Conservation (phyloP, 2,329 filamentous ascomycete species). For the Clonostachys solani region DNA sequence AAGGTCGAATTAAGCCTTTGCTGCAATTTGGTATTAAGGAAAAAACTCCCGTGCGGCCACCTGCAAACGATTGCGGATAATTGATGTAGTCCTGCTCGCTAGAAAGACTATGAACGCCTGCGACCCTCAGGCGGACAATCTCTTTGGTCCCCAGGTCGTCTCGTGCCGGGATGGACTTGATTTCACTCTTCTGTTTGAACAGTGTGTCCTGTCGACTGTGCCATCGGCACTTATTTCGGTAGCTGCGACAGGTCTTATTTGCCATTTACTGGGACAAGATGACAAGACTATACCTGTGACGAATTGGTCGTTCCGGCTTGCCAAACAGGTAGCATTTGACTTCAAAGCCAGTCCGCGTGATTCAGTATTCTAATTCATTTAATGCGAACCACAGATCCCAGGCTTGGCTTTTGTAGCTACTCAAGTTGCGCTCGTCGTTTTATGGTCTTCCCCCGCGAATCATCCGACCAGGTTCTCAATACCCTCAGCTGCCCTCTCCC, state of each 20-base stretch:
- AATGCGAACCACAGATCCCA: no score
- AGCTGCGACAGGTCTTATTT: constrained; percentile 25
- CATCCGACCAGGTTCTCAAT: constrained; percentile 2
- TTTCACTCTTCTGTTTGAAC: neutral
- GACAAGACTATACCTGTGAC: constrained; percentile 4
- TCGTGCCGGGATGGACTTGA: neutral
- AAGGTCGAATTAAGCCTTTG: no score
- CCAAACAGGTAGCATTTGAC: neutral
- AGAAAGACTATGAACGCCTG: neutral
- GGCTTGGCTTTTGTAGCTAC: neutral
- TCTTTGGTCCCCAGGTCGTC: neutral
- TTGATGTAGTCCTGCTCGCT: no score
- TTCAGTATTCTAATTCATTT: no score
- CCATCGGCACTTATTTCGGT: constrained; percentile 9
- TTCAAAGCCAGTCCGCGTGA: no score
- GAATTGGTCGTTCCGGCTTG: neutral
- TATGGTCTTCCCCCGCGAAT: neutral
- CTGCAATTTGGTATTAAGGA: no score
- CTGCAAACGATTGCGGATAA: no score
- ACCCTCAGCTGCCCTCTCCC: constrained; percentile 4
- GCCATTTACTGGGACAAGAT: constrained; percentile 20
- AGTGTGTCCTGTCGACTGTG: neutral
- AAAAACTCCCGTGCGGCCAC: no score
- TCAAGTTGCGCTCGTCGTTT: constrained; percentile 2
- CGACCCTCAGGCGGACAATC: neutral